Percentiles rank a stretch among this genome's conserved stretches.
Conservation (phyloP, 768 basidiomycete genomes). For the Candolleomyces efflorescens region DNA sequence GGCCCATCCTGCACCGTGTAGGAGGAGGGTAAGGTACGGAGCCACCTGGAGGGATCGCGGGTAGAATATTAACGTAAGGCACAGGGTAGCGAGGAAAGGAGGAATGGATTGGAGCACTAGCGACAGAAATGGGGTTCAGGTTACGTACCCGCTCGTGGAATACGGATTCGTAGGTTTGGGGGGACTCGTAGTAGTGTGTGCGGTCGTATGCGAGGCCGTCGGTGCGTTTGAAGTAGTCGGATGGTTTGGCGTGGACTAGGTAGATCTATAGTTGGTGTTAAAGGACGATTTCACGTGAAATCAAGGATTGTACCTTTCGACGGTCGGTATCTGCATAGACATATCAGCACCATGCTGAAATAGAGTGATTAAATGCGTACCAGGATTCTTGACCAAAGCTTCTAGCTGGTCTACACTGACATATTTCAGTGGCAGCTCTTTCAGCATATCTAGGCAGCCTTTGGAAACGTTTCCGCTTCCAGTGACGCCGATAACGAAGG, state of each 20-base stretch:
- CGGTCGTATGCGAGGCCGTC: constrained; percentile 60
- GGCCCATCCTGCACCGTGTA: constrained; percentile 88
- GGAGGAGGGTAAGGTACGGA: constrained; percentile 77
- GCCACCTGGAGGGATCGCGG: constrained; percentile 55
- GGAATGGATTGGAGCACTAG: background rate
- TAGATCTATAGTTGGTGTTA: constrained; percentile 51
- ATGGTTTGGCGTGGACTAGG: constrained; percentile 63
- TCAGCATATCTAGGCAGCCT: constrained; percentile 69
- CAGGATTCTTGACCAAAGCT: constrained; percentile 45
- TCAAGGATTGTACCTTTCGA: constrained; percentile 41
- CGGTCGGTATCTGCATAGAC: constrained; percentile 44
- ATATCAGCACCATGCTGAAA: background rate
- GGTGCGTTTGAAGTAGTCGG: constrained; percentile 62
- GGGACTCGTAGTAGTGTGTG: constrained; percentile 68
- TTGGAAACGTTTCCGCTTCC: constrained; percentile 86
- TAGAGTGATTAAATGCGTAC: constrained; percentile 27
- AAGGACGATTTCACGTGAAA: background rate
- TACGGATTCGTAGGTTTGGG: constrained; percentile 57
- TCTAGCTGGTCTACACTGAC: constrained; percentile 56
- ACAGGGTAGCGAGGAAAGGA: background rate
- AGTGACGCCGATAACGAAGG: constrained; percentile 77
- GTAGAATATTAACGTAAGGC: background rate
- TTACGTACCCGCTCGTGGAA: constrained; percentile 61
- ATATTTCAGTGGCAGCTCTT: constrained; percentile 62
- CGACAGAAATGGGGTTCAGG: background rate